Evolutionary conservation across 345 rosid genomes (phyloP).

Genomic region (Syzygium aromaticum): DNA sequence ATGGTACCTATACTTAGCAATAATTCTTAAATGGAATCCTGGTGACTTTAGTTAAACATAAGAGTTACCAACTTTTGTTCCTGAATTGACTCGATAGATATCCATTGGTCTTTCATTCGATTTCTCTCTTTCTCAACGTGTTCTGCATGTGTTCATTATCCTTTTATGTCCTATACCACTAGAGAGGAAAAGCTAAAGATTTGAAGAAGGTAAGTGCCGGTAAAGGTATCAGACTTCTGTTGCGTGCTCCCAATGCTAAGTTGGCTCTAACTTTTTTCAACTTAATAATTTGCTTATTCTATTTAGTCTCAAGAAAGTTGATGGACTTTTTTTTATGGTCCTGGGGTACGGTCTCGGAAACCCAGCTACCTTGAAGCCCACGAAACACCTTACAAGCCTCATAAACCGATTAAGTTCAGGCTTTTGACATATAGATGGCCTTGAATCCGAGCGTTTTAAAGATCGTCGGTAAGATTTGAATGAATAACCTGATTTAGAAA

Average conservation of each 20-base stretch:
- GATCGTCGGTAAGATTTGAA: background rate
- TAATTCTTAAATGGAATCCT: background rate
- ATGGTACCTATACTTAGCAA: background rate
- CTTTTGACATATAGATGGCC: background rate
- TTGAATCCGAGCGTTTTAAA: background rate
- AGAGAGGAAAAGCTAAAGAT: background rate
- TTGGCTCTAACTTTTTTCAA: background rate
- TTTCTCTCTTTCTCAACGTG: background rate
- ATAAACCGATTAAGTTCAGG: background rate
- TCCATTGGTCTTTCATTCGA: background rate
- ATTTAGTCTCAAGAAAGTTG: background rate
- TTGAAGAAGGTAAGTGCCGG: background rate
- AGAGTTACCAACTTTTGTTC: background rate
- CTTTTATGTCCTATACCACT: background rate
- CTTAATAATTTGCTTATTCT: background rate
- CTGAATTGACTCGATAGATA: background rate
- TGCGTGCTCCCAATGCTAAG: background rate
- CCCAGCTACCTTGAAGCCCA: background rate
- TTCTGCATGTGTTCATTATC: background rate
- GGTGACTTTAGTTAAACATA: background rate
- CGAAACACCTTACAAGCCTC: background rate
- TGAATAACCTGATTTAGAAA: background rate
- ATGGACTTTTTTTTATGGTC: background rate
- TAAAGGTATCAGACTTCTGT: too few species aligned
- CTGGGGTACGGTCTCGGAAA: background rate